Conservation (phyloP, 2,329 filamentous ascomycete species). For the Hymenoscyphus infarciens region DNA sequence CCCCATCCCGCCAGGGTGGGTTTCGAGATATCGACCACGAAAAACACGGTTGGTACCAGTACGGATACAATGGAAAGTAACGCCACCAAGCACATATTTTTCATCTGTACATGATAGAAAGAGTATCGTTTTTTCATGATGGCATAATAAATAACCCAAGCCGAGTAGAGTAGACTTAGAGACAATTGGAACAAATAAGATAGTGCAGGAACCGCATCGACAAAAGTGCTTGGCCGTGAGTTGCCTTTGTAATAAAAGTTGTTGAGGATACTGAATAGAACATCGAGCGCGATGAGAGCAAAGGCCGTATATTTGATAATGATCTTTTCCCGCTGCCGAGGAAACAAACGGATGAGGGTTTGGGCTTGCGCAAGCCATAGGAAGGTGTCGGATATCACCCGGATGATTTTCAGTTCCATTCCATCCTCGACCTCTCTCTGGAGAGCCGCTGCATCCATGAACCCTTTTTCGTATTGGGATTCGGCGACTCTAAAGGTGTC, state of each 20-base stretch:
- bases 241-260: constrained; percentile 66
- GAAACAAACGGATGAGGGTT: constrained; percentile 91
- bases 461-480: constrained; percentile 72
- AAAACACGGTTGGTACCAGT: constrained; percentile 70
- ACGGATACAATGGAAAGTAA: constrained; percentile 62
- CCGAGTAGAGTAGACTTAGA: constrained; percentile 66
- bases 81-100: constrained; percentile 65
- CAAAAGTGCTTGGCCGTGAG: constrained; percentile 69
- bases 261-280: constrained; percentile 87
- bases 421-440: constrained; percentile 79
- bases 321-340: constrained; percentile 93
- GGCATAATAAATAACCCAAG: constrained; percentile 72
- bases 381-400: constrained; percentile 92
- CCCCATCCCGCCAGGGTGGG: constrained; percentile 69
- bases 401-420: constrained; percentile 81
- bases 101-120: constrained; percentile 70
- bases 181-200: constrained; percentile 70
- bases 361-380: constrained; percentile 97
- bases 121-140: constrained; percentile 67
- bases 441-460: constrained; percentile 73
- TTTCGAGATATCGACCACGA: constrained; percentile 69
- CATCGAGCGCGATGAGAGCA: constrained; percentile 84
- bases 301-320: constrained; percentile 99
- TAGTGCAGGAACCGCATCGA: constrained; percentile 81
- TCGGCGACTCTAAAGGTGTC: constrained; percentile 87